Percentiles rank a stretch among this genome's conserved stretches.
Evolutionary conservation across 345 rosid genomes (phyloP).

Genomic region (Eucalyptus marginata): DNA sequence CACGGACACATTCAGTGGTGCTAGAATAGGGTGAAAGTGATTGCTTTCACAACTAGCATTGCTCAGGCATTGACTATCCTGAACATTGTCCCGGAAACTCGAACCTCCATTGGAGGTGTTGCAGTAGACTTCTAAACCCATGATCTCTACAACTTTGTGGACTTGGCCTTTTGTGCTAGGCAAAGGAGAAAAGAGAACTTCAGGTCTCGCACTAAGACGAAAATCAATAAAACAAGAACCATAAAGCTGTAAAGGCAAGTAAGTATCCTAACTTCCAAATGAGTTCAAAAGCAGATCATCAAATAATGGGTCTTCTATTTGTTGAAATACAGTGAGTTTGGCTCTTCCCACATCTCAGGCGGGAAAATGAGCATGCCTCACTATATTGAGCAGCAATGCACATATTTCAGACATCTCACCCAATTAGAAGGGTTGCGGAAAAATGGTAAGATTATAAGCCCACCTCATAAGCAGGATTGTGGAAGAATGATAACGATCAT

Average conservation of each 20-base stretch:
- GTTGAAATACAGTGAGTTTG: background rate
- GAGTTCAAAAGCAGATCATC: background rate
- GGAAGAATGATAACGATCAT: background rate
- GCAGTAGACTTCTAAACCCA: slow-evolving; percentile 73
- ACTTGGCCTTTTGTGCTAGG: slow-evolving; percentile 50
- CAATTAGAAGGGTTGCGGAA: background rate
- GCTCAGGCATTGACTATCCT: slow-evolving; percentile 21
- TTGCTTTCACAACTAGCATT: slow-evolving; percentile 26
- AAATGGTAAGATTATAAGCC: background rate
- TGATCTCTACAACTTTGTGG: slow-evolving; percentile 52
- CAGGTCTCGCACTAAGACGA: background rate
- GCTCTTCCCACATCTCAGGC: background rate
- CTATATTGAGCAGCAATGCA: background rate
- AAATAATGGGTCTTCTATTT: background rate
- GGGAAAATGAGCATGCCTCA: background rate
- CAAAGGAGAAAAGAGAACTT: background rate
- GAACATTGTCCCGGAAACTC: slow-evolving; percentile 16
- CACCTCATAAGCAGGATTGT: background rate
- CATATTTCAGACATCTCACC: background rate
- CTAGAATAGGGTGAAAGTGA: slow-evolving; percentile 32
- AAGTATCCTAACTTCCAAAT: background rate
- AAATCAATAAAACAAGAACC: background rate
- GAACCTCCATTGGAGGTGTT: slow-evolving; percentile 22
- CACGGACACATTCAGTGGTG: slow-evolving; percentile 46
- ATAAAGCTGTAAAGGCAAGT: background rate